Conservation (phyloP, 2,329 filamentous ascomycete genomes). For the Apiospora malaysiana region DNA sequence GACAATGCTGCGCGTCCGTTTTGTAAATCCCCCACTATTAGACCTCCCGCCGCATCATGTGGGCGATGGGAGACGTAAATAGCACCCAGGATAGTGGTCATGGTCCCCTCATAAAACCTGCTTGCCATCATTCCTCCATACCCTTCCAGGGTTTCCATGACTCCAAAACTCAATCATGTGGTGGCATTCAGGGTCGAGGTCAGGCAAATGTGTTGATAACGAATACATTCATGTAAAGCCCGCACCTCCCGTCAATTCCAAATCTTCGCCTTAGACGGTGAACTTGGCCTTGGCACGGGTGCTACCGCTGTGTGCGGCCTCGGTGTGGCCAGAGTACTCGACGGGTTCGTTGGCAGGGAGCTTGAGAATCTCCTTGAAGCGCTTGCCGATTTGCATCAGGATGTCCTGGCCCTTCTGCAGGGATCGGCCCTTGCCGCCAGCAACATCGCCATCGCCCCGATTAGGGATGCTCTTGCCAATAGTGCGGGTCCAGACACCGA, state of each 20-base stretch:
- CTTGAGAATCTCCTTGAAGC: slow-evolving; percentile 92
- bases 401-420: slow-evolving; percentile 85
- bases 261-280: slow-evolving; percentile 65
- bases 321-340: slow-evolving; percentile 97
- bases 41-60: neutral
- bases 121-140: slow-evolving; percentile 9
- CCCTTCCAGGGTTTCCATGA: neutral
- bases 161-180: slow-evolving; percentile 3
- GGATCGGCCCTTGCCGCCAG: slow-evolving; percentile 78
- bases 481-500: slow-evolving; percentile 96
- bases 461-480: slow-evolving; percentile 83
- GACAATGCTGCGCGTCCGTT: neutral
- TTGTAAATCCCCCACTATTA: slow-evolving; percentile 8
- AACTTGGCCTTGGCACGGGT: slow-evolving; percentile 96
- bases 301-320: slow-evolving; percentile 90
- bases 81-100: neutral
- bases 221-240: slow-evolving; percentile 9
- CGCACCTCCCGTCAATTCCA: neutral
- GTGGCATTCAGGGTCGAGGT: neutral
- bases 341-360: slow-evolving; percentile 77
- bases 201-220: slow-evolving; percentile 1
- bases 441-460: slow-evolving; percentile 74
- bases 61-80: slow-evolving; percentile 10
- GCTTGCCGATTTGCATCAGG: slow-evolving; percentile 81
- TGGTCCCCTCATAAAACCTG: neutral